These are phyloP conservation scores for Cordyceps javanica DNA, from an alignment of 2,329 filamentous ascomycete genomes.

Conservation along the genomic window DNA sequence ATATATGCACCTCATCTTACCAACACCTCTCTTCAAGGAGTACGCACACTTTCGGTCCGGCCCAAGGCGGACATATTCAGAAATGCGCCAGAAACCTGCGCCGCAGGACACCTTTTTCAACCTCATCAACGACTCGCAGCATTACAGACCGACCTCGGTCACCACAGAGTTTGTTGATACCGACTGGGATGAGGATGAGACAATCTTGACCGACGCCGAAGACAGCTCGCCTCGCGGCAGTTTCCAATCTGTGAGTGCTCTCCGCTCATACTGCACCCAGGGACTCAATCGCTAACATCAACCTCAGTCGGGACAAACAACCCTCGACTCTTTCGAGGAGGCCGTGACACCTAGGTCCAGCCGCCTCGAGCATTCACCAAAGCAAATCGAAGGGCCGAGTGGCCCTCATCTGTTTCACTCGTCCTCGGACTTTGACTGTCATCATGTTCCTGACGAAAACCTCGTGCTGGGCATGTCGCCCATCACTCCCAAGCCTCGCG, in stretches of 20 bases:
- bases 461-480: conserved; percentile 64
- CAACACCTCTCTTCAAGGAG: conserved; percentile 23
- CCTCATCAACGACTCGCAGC: conserved; percentile 42
- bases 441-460: conserved; percentile 36
- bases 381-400: conserved; percentile 69
- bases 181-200: conserved; percentile 62
- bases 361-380: conserved; percentile 52
- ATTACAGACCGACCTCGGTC: conserved; percentile 58
- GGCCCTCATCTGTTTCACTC: conserved; percentile 83
- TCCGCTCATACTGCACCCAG: background rate
- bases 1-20: background rate
- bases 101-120: conserved; percentile 56
- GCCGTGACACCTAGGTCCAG: conserved; percentile 68
- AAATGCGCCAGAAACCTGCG: conserved; percentile 47
- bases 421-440: conserved; percentile 39
- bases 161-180: conserved; percentile 75
- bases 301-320: conserved; percentile 43
- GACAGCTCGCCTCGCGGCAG: conserved; percentile 63
- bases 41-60: conserved; percentile 30
- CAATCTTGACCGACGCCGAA: conserved; percentile 50
- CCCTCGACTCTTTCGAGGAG: conserved; percentile 82
- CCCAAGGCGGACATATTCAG: conserved; percentile 34
- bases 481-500: conserved; percentile 56
- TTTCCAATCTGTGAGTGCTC: conserved; percentile 61
- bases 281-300: conserved; percentile 13